Percentiles rank a stretch among this genome's conserved stretches.
Conservation (phyloP, 163 green algal genomes). For the Scenedesmus sp. region DNA sequence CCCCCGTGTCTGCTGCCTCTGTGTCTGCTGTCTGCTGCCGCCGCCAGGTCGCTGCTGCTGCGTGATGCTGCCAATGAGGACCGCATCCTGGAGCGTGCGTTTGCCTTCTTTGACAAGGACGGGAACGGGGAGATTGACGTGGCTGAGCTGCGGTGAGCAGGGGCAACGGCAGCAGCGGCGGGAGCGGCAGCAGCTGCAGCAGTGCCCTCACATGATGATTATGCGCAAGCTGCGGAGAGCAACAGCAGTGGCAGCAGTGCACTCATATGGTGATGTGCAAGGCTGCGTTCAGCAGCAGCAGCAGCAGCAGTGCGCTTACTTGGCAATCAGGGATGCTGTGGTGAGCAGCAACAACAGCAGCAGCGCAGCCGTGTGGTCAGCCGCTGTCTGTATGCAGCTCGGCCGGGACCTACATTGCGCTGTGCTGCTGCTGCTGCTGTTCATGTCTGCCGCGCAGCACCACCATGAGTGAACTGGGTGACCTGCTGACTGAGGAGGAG, state of each 20-base stretch:
- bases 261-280: too few species aligned
- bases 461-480: constrained; percentile 77
- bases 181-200: too few species aligned
- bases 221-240: too few species aligned
- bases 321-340: too few species aligned
- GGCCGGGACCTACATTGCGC: too few species aligned
- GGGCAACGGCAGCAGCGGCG: too few species aligned
- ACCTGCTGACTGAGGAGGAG: constrained; percentile 72
- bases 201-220: too few species aligned
- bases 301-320: too few species aligned
- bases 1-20: neutral
- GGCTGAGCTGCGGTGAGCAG: constrained; percentile 20
- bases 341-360: neutral
- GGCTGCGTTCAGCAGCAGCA: too few species aligned
- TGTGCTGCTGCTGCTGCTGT: neutral
- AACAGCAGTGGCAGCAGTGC: too few species aligned
- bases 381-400: too few species aligned
- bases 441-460: constrained; percentile 50
- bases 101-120: constrained; percentile 80
- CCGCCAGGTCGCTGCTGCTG: constrained; percentile 10
- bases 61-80: constrained; percentile 70
- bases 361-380: neutral
- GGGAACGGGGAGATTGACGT: constrained; percentile 66
- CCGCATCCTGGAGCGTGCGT: constrained; percentile 69
- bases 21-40: neutral